Evolutionary conservation across 805 yeast species (phyloP), one percentile per base, ranked within the genome.

Genomic region (Soucietia sequanensis): DNA sequence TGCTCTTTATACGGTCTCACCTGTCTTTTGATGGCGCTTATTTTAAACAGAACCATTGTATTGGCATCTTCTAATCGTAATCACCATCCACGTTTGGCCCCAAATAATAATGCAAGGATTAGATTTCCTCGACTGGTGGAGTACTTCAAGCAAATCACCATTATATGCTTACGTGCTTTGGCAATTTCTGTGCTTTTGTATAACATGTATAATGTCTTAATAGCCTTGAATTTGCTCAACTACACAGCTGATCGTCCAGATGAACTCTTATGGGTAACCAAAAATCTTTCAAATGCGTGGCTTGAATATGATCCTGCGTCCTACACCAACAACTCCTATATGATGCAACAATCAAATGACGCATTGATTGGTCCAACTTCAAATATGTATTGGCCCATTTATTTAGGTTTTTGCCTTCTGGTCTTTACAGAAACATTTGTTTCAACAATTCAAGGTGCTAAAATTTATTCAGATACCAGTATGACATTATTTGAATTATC

Each of bases 401-500:
- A 77, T 48, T 50, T 78, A 20, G 58, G 77, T 2, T 62, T 80
- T 37, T 81, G 90, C 52, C 52, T 73, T 16, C 77, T 79, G 47
- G 80, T 80, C 49, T 78, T 80, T 34, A 55, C 78, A 11, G 91
- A 85, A 56, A 78, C 87, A 0, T 79, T 83, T 47, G 64, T 78
- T 7, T 67, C 83, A 3, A 76, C 75, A 18, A 67, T 78, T 6
- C 68, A 72, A 36, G 85, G 84, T 7, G 43, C 42, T 25, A 64
- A 64, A 27, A 84, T 87, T 6, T 67, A 71, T 36, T 71, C 76
- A 14, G 90, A 82, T 37, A 73, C 81, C 11, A 87, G 87, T 0
- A 63, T 84, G 43, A 80, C 93, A 0, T 59, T 84, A 23, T 83
- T 84, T 57, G 93, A 85, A 54, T 82, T 79, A 47, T 81, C 91